These are phyloP conservation scores for Apiospora rasikravindrae DNA, from an alignment of 2,329 filamentous ascomycete species.

Conservation along the genomic window DNA sequence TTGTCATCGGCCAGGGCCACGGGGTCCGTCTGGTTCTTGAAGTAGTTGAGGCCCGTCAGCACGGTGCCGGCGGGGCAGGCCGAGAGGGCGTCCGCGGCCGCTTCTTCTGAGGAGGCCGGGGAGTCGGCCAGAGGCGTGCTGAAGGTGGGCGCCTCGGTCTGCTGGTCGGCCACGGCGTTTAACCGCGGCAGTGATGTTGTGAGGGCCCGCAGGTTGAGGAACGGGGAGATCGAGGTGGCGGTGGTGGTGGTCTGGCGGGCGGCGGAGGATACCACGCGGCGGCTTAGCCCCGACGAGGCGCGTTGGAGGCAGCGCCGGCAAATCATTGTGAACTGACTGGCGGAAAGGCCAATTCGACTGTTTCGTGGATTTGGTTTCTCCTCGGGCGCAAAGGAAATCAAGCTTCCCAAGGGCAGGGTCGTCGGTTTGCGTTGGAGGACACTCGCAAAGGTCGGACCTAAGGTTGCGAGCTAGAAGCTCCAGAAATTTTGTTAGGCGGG, in stretches of 20 bases:
- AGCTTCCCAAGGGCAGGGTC: not conserved
- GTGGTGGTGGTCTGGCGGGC: constrained; percentile 10
- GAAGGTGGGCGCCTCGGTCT: constrained; percentile 28
- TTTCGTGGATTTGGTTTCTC: not conserved
- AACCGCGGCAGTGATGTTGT: constrained; percentile 26
- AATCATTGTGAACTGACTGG: constrained; percentile 39
- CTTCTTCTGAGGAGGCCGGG: constrained; percentile 28
- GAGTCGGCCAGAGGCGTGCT: constrained; percentile 35
- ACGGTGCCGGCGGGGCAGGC: constrained; percentile 71
- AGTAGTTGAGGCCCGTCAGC: constrained; percentile 76
- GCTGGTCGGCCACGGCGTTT: constrained; percentile 30
- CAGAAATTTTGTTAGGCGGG: constrained; percentile 36
- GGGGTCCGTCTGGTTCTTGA: constrained; percentile 75
- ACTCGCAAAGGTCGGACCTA: not conserved
- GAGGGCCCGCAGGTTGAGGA: constrained; percentile 21
- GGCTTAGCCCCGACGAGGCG: constrained; percentile 37
- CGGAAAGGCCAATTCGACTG: too few relatives aligned
- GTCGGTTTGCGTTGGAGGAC: not conserved
- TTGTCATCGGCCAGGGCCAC: constrained; percentile 75
- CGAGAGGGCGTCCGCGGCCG: constrained; percentile 47
- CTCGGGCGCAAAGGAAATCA: not conserved
- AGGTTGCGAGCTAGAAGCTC: constrained; percentile 23
- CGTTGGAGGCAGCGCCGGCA: constrained; percentile 57
- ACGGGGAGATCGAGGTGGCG: not conserved
- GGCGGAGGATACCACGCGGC: constrained; percentile 19